A percentile compares a stretch with the other conserved stretches of the same genome.
These are phyloP conservation scores for Litchi chinensis DNA, from an alignment of 345 rosid genomes.

Conservation along the genomic window DNA sequence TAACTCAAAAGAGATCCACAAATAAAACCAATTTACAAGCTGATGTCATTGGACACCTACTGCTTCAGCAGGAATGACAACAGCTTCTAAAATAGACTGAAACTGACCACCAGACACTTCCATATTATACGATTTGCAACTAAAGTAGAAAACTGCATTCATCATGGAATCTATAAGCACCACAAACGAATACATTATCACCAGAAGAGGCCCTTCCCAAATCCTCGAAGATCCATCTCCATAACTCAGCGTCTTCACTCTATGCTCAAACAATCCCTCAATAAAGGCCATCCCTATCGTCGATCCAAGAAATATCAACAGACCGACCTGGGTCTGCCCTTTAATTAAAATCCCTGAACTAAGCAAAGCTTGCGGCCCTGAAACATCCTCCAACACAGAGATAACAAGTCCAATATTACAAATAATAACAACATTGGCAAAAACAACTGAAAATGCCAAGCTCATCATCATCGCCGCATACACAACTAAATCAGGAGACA, in stretches of 20 bases:
- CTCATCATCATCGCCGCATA: constrained; percentile 62
- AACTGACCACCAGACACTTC: constrained; percentile 48
- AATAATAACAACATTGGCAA: constrained; percentile 70
- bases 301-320: constrained; percentile 77
- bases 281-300: constrained; percentile 77
- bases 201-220: constrained; percentile 93
- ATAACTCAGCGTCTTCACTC: constrained; percentile 82
- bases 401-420: constrained; percentile 75
- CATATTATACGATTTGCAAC: constrained; percentile 67
- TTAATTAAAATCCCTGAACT: constrained; percentile 64
- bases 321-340: constrained; percentile 93
- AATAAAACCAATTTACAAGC: constrained; percentile 19
- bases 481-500: constrained; percentile 53
- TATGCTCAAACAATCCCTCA: constrained; percentile 90
- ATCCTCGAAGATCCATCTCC: constrained; percentile 92
- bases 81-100: constrained; percentile 53
- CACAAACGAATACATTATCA: constrained; percentile 83
- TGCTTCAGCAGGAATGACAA: constrained; percentile 31
- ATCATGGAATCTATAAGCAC: constrained; percentile 87
- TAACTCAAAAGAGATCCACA: constrained; percentile 7
- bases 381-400: constrained; percentile 83
- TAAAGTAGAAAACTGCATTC: constrained; percentile 87
- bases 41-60: constrained; percentile 28
- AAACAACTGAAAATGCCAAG: constrained; percentile 73
- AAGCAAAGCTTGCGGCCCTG: constrained; percentile 71